Evolutionary conservation across 768 basidiomycete genomes (phyloP), one percentile per base, ranked within the genome.

Genomic region (Candolleomyces aberdarensis): DNA sequence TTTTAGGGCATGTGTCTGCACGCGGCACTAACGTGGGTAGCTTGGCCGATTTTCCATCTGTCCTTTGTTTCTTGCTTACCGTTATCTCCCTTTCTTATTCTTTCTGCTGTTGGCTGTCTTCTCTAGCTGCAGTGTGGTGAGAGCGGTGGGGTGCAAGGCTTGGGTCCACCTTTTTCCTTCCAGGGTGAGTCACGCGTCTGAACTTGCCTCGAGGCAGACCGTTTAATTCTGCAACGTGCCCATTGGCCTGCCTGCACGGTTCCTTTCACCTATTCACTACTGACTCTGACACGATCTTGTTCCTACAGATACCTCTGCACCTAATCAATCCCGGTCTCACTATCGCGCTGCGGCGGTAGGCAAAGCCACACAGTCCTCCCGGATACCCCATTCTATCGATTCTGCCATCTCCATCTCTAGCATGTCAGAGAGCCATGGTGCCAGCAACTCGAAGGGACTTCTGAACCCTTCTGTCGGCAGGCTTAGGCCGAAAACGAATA

Each of bases 91-190:
- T 62, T 65, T 62, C 11, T 40, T 46, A 54, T 46, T 63, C 67
- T 61, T 64, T 68, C 56, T 62, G 62, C 47, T 64, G 59, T 52
- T 43, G 53, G 46, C 54, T 64, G 66, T 59, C 55, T 60, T 66
- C 67, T 64, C 63, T 66, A 72, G 68, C 71, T 70, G 69, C 59
- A 65, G 60, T 59, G 61, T 64, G 40, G 53, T 50, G 60, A 61
- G 54, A 54, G 69, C 26, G 54, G 71, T 62, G 70, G 62, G 65
- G 63, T 59, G 52, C 61, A 63, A 62, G 61, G 64, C 50, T 69
- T 77, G 32, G 76, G 74, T 63, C 74, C 76, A 43, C 74, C 76
- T 41, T 76, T 78, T 75, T 71, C 76, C 67, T 68, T 75, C 59
- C 75, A 76, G 71, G 68, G 77, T 76, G 41, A 56, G 73, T 66